phyloP scores from a whole-genome alignment of 805 yeast species.

The Metschnikowia shivogae region DNA sequence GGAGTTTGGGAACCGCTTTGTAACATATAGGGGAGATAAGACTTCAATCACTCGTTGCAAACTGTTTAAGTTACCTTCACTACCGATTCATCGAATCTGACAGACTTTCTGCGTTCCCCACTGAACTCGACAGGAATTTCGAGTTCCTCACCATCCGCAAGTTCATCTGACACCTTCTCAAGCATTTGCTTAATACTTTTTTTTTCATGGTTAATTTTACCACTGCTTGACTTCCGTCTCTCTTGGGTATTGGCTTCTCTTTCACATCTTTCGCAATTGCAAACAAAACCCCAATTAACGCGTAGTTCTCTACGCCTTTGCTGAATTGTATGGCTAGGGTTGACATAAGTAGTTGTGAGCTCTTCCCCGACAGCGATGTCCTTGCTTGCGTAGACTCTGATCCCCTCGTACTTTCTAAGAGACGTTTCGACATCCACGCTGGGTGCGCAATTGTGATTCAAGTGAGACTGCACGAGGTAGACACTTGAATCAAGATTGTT shows the following conservation, averaged over 20 bases:
- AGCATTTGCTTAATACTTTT: conserved; percentile 48
- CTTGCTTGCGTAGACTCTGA: conserved; percentile 51
- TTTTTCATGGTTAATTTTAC: conserved; percentile 21
- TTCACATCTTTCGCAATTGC: conserved; percentile 64
- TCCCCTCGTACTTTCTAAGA: conserved; percentile 46
- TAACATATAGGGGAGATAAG: no score
- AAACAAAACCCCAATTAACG: conserved; percentile 76
- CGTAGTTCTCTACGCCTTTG: conserved; percentile 63
- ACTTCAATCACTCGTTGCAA: no score
- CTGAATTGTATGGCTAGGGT: conserved; percentile 57
- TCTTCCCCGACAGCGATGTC: conserved; percentile 64
- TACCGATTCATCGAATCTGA: conserved; percentile 61
- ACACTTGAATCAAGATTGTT: conserved; percentile 66
- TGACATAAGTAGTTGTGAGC: conserved; percentile 63
- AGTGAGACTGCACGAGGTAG: conserved; percentile 59
- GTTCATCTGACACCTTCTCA: conserved; percentile 30
- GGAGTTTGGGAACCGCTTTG: no score
- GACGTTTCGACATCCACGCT: conserved; percentile 51
- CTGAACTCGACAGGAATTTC: conserved; percentile 36
- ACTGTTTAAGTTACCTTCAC: conserved; percentile 10
- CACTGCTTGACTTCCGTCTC: conserved; percentile 41
- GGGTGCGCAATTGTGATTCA: conserved; percentile 76
- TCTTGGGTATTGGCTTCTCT: conserved; percentile 45
- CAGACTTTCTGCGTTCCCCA: conserved; percentile 56
- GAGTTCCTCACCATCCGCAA: conserved; percentile 41